Percentiles rank a stretch among this genome's conserved stretches.
phyloP scores from a whole-genome alignment of 2,329 filamentous ascomycete species.

The Graphium sp. region DNA sequence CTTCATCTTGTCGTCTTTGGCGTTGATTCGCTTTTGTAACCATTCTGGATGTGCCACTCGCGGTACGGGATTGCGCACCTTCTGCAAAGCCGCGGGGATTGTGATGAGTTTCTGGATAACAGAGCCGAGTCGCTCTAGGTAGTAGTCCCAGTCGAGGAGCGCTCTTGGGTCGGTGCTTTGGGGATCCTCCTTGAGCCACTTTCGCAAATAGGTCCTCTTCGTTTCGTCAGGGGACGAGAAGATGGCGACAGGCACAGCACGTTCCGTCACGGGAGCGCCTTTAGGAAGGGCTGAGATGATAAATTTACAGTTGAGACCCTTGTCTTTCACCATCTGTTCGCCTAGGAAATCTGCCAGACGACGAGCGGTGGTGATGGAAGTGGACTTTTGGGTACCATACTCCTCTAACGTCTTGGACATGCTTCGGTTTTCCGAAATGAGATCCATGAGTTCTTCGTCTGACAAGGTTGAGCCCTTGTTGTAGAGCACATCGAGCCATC shows the following conservation, averaged over 20 bases:
- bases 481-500: constrained; percentile 90
- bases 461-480: constrained; percentile 77
- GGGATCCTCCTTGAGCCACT: constrained; percentile 92
- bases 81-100: constrained; percentile 91
- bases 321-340: constrained; percentile 98
- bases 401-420: constrained; percentile 97
- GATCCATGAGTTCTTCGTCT: constrained; percentile 92
- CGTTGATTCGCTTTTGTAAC: constrained; percentile 83
- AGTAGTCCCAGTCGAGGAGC: constrained; percentile 94
- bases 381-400: constrained; percentile 90
- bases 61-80: constrained; percentile 85
- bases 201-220: constrained; percentile 78
- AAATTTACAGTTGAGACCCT: constrained; percentile 98
- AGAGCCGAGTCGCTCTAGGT: constrained; percentile 84
- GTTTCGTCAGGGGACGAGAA: constrained; percentile 85
- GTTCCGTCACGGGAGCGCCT: constrained; percentile 83
- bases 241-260: constrained; percentile 88
- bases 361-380: constrained; percentile 95
- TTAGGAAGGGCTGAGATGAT: constrained; percentile 84
- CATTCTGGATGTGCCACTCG: constrained; percentile 90
- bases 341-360: constrained; percentile 91
- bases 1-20: constrained; percentile 94
- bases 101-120: constrained; percentile 99
- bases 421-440: constrained; percentile 99
- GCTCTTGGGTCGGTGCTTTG: constrained; percentile 77